Percentiles rank a stretch among this genome's conserved stretches.
These are phyloP conservation scores for Lunasporangiospora selenospora DNA, from an alignment of 192 early-diverging fungal genomes.

Conservation along the genomic window DNA sequence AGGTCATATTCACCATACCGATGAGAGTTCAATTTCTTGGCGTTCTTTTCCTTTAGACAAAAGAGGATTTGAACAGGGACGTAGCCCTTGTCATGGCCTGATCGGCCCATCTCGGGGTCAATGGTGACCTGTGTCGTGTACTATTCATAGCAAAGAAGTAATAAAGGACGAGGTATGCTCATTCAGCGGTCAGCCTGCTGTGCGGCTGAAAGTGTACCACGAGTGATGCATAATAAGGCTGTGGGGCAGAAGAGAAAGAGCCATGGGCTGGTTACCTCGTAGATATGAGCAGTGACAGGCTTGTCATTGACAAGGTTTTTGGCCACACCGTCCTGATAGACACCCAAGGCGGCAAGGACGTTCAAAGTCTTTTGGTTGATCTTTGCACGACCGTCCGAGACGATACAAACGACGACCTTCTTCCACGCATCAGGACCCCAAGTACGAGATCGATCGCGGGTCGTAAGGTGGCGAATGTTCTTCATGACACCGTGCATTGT, in stretches of 20 bases:
- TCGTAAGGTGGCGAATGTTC: constrained; percentile 91
- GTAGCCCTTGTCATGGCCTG: constrained; percentile 66
- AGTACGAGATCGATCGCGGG: constrained; percentile 73
- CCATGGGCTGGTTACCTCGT: too few relatives aligned
- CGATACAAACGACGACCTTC: constrained; percentile 84
- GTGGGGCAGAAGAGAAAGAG: too few relatives aligned
- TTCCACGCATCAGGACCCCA: constrained; percentile 84
- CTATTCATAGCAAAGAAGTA: constrained; percentile 40
- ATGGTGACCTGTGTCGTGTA: constrained; percentile 82
- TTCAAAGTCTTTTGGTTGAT: constrained; percentile 73
- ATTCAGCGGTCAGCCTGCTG: too few relatives aligned
- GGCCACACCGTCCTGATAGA: constrained; percentile 82
- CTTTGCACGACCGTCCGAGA: constrained; percentile 84
- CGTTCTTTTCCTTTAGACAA: constrained; percentile 92
- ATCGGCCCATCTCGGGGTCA: constrained; percentile 76
- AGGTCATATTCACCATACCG: constrained; percentile 47
- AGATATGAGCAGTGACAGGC: constrained; percentile 72
- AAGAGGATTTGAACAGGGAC: constrained; percentile 85
- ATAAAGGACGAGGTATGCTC: not conserved
- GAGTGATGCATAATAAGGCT: not conserved
- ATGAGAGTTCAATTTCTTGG: constrained; percentile 89
- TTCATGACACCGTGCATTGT: constrained; percentile 87
- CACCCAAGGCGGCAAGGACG: constrained; percentile 80
- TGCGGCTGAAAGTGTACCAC: not conserved
- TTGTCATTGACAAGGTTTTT: constrained; percentile 69